Conservation (phyloP, 2,329 filamentous ascomycete genomes). For the Sordariomycetes sp. region DNA sequence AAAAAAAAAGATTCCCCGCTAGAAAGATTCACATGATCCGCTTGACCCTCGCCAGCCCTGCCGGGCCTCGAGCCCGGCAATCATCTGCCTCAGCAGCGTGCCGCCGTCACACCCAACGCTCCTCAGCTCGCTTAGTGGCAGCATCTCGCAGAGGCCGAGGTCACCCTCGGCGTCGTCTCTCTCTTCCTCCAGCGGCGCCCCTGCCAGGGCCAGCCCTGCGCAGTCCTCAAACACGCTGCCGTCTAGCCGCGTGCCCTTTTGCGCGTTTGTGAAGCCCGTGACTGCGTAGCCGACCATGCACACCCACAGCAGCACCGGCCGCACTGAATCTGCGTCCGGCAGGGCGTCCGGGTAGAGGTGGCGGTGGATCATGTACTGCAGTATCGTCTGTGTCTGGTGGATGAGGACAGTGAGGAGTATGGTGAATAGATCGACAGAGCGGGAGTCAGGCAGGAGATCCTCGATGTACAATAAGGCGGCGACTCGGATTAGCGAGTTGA, state of each 20-base stretch:
- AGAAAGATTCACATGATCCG: too few relatives aligned
- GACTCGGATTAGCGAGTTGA: slow-evolving; percentile 19
- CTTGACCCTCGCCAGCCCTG: too few relatives aligned
- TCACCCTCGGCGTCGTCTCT: slow-evolving; percentile 3
- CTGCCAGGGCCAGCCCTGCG: slow-evolving; percentile 10
- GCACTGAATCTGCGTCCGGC: slow-evolving; percentile 3
- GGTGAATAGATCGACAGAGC: slow-evolving; percentile 19
- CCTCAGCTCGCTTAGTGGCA: slow-evolving; percentile 5
- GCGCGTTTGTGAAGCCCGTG: slow-evolving; percentile 10
- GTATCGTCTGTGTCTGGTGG: slow-evolving; percentile 10
- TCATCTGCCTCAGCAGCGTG: slow-evolving; percentile 5
- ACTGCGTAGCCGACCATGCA: slow-evolving; percentile 17
- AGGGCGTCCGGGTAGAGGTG: slow-evolving; percentile 3
- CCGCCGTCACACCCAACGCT: slow-evolving; percentile 3
- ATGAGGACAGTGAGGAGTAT: slow-evolving; percentile 17
- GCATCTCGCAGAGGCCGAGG: slow-evolving; percentile 9
- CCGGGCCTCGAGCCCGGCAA: slow-evolving; percentile 4
- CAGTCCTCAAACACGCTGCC: slow-evolving; percentile 13
- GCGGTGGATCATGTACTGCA: slow-evolving; percentile 3
- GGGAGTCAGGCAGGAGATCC: slow-evolving; percentile 20
- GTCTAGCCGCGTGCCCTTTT: slow-evolving; percentile 1
- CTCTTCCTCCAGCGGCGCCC: slow-evolving; percentile 6
- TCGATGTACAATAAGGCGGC: slow-evolving; percentile 20
- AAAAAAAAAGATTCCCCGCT: too few relatives aligned
- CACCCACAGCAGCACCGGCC: slow-evolving; percentile 16